Evolutionary conservation across 2,329 filamentous ascomycete genomes (phyloP).

Genomic region (Amauroascus verrucosus): DNA sequence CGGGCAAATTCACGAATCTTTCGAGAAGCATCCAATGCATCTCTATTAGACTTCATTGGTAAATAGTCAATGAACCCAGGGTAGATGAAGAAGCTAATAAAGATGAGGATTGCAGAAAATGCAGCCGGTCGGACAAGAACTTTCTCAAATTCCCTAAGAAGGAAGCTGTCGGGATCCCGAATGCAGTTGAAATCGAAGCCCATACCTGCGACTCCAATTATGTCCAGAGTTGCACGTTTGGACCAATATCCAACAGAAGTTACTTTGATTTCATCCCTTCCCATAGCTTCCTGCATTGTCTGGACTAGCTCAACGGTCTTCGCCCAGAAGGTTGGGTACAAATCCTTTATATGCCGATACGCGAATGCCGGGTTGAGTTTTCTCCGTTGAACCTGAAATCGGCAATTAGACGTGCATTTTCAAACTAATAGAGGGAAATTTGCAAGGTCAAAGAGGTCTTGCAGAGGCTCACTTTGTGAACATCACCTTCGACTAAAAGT

Average conservation of each 20-base stretch:
- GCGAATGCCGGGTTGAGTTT: slow-evolving; percentile 72
- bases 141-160: slow-evolving; percentile 37
- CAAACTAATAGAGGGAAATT: not conserved
- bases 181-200: slow-evolving; percentile 61
- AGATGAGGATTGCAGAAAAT: not conserved
- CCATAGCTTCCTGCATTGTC: slow-evolving; percentile 44
- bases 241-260: slow-evolving; percentile 54
- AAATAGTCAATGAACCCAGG: slow-evolving; percentile 51
- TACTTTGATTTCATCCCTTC: slow-evolving; percentile 32
- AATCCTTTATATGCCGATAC: slow-evolving; percentile 74
- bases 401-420: not conserved
- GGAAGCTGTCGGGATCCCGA: slow-evolving; percentile 41
- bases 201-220: slow-evolving; percentile 63
- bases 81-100: slow-evolving; percentile 46
- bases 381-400: slow-evolving; percentile 50
- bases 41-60: slow-evolving; percentile 61
- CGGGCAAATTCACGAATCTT: slow-evolving; percentile 57
- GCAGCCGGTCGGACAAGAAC: slow-evolving; percentile 19
- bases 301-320: slow-evolving; percentile 60
- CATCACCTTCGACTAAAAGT: slow-evolving; percentile 77
- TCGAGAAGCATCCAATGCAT: slow-evolving; percentile 46
- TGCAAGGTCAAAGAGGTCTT: too few relatives aligned
- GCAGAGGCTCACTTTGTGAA: slow-evolving; percentile 54
- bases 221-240: slow-evolving; percentile 60
- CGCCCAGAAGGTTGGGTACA: slow-evolving; percentile 75